Percentiles rank a stretch among this genome's conserved stretches.
Evolutionary conservation across 2,329 filamentous ascomycete species (phyloP).

Genomic region (Westerdykella ornata): DNA sequence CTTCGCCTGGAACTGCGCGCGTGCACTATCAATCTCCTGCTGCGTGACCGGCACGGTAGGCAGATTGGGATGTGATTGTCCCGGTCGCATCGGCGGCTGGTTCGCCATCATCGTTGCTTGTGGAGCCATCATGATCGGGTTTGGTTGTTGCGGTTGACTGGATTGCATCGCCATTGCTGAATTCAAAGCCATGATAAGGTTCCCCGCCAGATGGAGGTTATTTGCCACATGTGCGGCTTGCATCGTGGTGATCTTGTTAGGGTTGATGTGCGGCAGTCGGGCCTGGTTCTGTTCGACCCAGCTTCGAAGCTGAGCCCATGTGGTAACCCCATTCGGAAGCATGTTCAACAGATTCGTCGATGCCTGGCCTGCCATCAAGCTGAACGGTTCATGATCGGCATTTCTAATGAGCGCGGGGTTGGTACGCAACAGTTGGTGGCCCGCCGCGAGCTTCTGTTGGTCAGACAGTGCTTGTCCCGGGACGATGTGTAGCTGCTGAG

Average conservation of each 20-base stretch:
- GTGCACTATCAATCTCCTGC: constrained; percentile 38
- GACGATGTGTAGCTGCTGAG: constrained; percentile 17
- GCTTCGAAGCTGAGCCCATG: constrained; percentile 53
- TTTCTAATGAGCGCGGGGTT: constrained; percentile 31
- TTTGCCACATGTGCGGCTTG: too few relatives aligned
- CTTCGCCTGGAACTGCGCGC: constrained; percentile 26
- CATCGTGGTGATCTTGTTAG: background rate
- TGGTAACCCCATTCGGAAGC: constrained; percentile 47
- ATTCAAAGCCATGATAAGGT: too few relatives aligned
- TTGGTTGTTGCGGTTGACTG: constrained; percentile 1
- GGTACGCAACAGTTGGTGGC: constrained; percentile 22
- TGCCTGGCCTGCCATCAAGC: constrained; percentile 4
- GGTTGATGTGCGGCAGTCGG: constrained; percentile 14
- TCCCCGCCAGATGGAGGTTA: too few relatives aligned
- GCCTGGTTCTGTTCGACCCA: constrained; percentile 45
- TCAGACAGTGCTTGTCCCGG: constrained; percentile 20
- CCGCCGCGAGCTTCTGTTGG: constrained; percentile 15
- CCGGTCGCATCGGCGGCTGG: constrained; percentile 20
- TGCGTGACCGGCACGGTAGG: constrained; percentile 28
- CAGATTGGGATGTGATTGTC: constrained; percentile 26
- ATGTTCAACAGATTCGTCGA: constrained; percentile 11
- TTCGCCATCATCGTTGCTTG: constrained; percentile 37
- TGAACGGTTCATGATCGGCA: constrained; percentile 29
- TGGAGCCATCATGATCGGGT: constrained; percentile 26
- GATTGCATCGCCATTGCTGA: too few relatives aligned